Conservation (phyloP, 768 basidiomycete species). For the Astraeus odoratus region DNA sequence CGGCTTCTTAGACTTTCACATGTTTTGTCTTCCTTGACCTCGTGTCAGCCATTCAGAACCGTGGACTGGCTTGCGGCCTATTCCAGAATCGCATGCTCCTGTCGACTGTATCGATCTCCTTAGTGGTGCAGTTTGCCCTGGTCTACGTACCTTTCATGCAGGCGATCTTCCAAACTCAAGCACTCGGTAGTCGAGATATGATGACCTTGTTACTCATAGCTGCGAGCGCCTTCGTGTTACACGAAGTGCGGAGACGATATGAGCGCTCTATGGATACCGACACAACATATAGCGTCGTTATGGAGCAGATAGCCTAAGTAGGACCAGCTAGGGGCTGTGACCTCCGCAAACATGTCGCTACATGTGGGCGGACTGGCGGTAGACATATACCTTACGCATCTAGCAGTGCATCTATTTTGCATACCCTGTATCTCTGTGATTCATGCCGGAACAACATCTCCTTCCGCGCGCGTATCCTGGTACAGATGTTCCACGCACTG, state of each 20-base stretch:
- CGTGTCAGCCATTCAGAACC: conserved; percentile 90
- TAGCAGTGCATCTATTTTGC: no score
- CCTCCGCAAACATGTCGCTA: no score
- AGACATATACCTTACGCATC: no score
- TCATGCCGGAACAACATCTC: no score
- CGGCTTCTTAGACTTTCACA: conserved; percentile 75
- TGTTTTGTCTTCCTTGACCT: conserved; percentile 97
- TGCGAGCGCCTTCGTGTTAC: conserved; percentile 54
- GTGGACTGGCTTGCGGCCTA: conserved; percentile 81
- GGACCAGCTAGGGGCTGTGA: no score
- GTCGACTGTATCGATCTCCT: conserved; percentile 80
- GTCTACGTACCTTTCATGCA: conserved; percentile 92
- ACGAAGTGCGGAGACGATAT: conserved; percentile 74
- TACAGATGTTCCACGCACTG: no score
- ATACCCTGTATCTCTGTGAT: no score
- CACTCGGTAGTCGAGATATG: conserved; percentile 63
- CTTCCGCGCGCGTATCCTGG: no score
- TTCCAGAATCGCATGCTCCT: conserved; percentile 86
- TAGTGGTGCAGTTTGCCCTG: conserved; percentile 75
- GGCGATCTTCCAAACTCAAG: conserved; percentile 87
- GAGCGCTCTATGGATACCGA: conserved; percentile 59
- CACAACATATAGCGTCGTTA: conserved; percentile 40
- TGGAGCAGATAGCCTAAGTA: conserved; percentile 56
- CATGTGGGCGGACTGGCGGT: background rate
- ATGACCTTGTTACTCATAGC: conserved; percentile 63